Base-by-base conservation (phyloP, 495 filamentous ascomycete species). In the Hyaloscypha hepaticicola region DNA sequence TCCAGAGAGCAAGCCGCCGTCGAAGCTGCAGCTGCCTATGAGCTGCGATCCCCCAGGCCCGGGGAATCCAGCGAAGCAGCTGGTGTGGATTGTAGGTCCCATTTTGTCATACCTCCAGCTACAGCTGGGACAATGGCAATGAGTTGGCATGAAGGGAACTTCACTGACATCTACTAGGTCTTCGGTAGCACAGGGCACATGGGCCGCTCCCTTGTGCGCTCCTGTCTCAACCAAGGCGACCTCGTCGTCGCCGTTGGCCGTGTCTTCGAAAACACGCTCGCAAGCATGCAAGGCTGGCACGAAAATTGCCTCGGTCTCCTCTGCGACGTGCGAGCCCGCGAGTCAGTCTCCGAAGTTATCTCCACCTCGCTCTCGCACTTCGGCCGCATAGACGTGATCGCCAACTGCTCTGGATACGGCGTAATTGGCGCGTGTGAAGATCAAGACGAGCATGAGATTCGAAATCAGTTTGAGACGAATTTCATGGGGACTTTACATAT, bases 111-210 rank as follows among this genome's bases (percentile, higher is more conserved):
- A 41, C 12, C 31, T 48, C 56, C 50, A 27, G 8, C 27, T 59
- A n/a, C n/a, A n/a, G n/a, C n/a, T 24, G 14, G n/a, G 19, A n/a
- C 27, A 56, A 45, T 45, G 11, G 16, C 19, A 28, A 31, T 56
- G n/a, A 53, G 9, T 28, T n/a, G n/a, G 51, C 22, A 27, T 25
- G 28, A 14, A 26, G 28, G n/a, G n/a, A n/a, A 59, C 28, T 34
- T 21, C 28, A 59, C 61, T 72, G 33, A 71, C 61, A 48, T 5
- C 33, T 34, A 33, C 19, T 56, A 93, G 88, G 82, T 99, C 66
- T 99, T 97, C 75, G 95, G 95, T 50, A 92, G 91, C 49, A 97
- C 93, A 5, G 95, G 95, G 58, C 95, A 99, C 71, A 96, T 98
- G 80, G 95, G 95, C 66, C 90, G 93, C 57, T 94, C 90, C 12